Base-by-base conservation (phyloP, 2,329 filamentous ascomycete species). In the Drechmeria coniospora region DNA sequence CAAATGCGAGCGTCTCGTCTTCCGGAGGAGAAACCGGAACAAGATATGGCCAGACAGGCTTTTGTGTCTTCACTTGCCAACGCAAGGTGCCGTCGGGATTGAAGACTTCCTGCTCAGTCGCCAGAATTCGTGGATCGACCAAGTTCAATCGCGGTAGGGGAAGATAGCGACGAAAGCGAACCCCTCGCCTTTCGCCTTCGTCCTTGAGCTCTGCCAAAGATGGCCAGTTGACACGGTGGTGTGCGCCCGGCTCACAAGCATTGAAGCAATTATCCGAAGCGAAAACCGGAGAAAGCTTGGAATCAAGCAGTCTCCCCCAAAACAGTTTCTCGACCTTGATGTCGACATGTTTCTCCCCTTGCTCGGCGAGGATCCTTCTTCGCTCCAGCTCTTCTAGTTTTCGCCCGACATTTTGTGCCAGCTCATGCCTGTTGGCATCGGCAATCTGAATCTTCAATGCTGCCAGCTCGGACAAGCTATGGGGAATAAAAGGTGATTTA, bases 401-500 rank as follows among this genome's bases (percentile, higher is more conserved):
- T 21, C 36, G 36, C 23, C 36, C 30, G 10, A 53, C 34, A 21
- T 45, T 31, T 12, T 34, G 29, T n/a, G 31, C 27, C n/a, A 53
- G 35, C 32, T 36, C 41, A 14, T 32, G 36, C 25, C 29, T 41
- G 23, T 40, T 38, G 1, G 32, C 32, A 27, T 54, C 47, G 5
- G 46, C 43, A 2, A 46, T 26, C n/a, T 39, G 35, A 4, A 43
- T 42, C 15, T 41, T 49, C 27, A 55, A 44, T 8, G 46, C 42
- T 8, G 51, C 43, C 21, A 55, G 40, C 17, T 56, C 47, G 2
- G 42, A 39, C 3, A 52, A 46, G 8, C 18, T 51, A 23, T 46
- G 43, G 8, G 56, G 56, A 5, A 56, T 32, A 26, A 49, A 53
- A 1, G 54, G 53, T 1, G 55, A 58, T 9, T 47, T 45, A 25